Evolutionary conservation across 176 grass and related monocot species (phyloP).

Genomic region (Carex myosuroides): DNA sequence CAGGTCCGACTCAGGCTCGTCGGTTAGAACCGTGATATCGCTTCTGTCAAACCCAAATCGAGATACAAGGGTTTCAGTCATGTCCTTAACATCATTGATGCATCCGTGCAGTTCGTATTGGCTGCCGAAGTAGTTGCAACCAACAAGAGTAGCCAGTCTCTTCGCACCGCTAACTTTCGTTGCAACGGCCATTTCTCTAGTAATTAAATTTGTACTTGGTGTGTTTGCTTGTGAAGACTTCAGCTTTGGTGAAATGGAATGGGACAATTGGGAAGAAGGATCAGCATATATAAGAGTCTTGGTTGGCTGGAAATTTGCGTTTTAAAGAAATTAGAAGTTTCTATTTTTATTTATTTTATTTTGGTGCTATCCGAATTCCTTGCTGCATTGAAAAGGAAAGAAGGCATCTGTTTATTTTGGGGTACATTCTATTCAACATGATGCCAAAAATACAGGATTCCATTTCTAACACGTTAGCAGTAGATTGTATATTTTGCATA

Average conservation of each 20-base stretch:
- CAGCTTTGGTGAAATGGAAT: not conserved
- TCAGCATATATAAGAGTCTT: not conserved
- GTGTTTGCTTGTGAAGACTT: not conserved
- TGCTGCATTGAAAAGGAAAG: not conserved
- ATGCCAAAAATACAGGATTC: not conserved
- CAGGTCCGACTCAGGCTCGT: conserved; percentile 3
- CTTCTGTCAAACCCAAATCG: conserved; percentile 42
- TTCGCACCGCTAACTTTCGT: not conserved
- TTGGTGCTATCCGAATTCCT: not conserved
- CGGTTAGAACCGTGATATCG: conserved; percentile 54
- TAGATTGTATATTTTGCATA: not conserved
- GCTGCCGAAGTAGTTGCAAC: conserved; percentile 74
- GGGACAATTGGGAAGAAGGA: not conserved
- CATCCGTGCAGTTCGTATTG: conserved; percentile 54
- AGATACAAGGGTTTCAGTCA: conserved; percentile 36
- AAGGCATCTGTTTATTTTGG: not conserved
- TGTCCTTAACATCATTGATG: conserved; percentile 80
- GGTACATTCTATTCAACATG: not conserved
- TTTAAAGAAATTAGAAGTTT: not conserved
- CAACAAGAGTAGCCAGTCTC: conserved; percentile 60
- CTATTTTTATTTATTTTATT: not conserved
- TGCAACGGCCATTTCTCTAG: not conserved
- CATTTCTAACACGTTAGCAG: not conserved
- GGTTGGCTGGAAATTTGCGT: not conserved
- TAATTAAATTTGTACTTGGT: not conserved